A percentile compares a stretch with the other conserved stretches of the same genome.
Conservation (phyloP, 768 basidiomycete genomes). For the Mycena kentingensis region DNA sequence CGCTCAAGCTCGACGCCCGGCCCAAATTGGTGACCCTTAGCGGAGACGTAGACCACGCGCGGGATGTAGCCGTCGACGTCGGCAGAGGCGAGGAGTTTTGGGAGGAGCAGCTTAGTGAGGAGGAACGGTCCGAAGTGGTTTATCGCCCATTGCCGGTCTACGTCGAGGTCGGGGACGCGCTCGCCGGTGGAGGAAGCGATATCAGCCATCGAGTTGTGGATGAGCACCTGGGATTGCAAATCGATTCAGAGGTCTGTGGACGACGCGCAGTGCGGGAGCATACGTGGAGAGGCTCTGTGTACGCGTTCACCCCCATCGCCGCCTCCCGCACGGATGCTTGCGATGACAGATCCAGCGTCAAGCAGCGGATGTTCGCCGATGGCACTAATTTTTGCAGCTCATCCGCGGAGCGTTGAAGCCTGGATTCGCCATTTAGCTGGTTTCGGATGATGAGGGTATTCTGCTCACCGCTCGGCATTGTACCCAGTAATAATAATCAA, state of each 20-base stretch:
- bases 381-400: not conserved
- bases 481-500: conserved; percentile 7
- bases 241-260: not conserved
- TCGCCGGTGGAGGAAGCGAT: not conserved
- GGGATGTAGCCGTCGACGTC: not conserved
- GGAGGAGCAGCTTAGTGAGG: conserved; percentile 3
- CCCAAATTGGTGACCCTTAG: not conserved
- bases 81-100: conserved; percentile 13
- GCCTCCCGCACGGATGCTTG: not conserved
- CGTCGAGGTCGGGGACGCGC: not conserved
- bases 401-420: not conserved
- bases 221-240: not conserved
- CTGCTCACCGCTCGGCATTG: conserved; percentile 3
- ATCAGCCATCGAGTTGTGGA: not conserved
- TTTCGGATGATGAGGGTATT: not conserved
- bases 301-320: not conserved
- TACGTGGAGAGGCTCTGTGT: not conserved
- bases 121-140: conserved; percentile 1
- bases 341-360: not conserved
- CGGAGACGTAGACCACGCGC: conserved; percentile 6
- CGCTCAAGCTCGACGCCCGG: not conserved
- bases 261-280: not conserved
- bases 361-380: not conserved
- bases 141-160: not conserved
- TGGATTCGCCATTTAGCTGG: not conserved